Percentiles rank a stretch among this genome's conserved stretches.
These are phyloP conservation scores for Chalciporus sp. DNA, from an alignment of 1,284 basidiomycete genomes.

Conservation along the genomic window DNA sequence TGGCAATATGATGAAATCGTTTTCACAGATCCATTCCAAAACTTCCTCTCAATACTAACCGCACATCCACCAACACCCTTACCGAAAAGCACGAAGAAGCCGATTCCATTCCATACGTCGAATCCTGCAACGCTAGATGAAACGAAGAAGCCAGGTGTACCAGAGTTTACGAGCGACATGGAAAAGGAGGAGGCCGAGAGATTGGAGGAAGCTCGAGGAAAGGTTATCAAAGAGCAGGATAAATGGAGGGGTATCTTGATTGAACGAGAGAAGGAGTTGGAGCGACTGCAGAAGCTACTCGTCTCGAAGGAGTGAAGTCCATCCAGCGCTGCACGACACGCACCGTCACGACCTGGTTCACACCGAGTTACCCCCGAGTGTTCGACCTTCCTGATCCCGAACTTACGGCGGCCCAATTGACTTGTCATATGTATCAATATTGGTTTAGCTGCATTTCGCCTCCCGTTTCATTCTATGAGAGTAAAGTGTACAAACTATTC, in stretches of 20 bases:
- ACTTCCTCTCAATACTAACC: slow-evolving; percentile 84
- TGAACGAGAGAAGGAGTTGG: slow-evolving; percentile 75
- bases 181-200: slow-evolving; percentile 84
- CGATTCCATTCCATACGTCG: slow-evolving; percentile 71
- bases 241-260: slow-evolving; percentile 60
- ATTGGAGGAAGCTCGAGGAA: slow-evolving; percentile 76
- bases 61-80: slow-evolving; percentile 84
- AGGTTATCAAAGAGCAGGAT: slow-evolving; percentile 67
- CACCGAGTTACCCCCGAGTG: background rate
- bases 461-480: too few relatives aligned
- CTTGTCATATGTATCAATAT: too few relatives aligned
- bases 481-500: too few relatives aligned
- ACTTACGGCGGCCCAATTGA: too few relatives aligned
- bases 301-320: slow-evolving; percentile 16
- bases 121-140: slow-evolving; percentile 65
- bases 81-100: slow-evolving; percentile 62
- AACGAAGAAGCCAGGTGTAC: slow-evolving; percentile 59
- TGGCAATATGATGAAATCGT: slow-evolving; percentile 99
- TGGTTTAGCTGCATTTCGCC: too few relatives aligned
- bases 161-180: slow-evolving; percentile 84
- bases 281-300: slow-evolving; percentile 54
- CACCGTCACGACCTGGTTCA: background rate
- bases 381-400: background rate
- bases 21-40: slow-evolving; percentile 91
- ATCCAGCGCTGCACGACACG: background rate